phyloP scores from a whole-genome alignment of 2,329 filamentous ascomycete genomes.

The Apiospora sp. region DNA sequence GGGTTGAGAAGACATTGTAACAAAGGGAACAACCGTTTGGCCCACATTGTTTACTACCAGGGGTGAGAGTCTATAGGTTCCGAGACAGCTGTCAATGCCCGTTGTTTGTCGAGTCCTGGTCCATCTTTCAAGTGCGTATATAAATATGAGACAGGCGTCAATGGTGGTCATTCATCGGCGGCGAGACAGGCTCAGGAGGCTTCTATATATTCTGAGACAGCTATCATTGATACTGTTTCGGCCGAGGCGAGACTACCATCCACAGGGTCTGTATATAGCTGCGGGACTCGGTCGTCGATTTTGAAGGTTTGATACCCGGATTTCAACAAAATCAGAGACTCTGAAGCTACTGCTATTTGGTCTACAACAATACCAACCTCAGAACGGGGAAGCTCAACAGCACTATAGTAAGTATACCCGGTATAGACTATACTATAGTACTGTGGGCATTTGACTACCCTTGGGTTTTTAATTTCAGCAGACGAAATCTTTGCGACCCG shows the following conservation, averaged over 20 bases:
- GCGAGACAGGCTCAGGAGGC: neutral
- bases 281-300: neutral
- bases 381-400: neutral
- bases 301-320: neutral
- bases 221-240: neutral
- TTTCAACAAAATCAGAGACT: neutral
- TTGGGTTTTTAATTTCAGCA: neutral
- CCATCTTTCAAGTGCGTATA: neutral
- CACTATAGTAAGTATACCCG: neutral
- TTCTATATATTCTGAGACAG: neutral
- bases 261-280: neutral
- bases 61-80: neutral
- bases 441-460: neutral
- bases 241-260: neutral
- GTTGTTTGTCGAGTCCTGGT: neutral
- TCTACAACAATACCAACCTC: neutral
- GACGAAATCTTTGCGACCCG: neutral
- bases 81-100: constrained; percentile 14
- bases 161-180: neutral
- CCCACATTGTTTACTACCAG: neutral
- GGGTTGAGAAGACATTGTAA: neutral
- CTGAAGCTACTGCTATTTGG: neutral
- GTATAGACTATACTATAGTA: neutral
- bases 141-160: neutral
- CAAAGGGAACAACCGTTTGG: neutral